phyloP scores from a whole-genome alignment of 768 basidiomycete genomes.

The Lactarius trivialis region DNA sequence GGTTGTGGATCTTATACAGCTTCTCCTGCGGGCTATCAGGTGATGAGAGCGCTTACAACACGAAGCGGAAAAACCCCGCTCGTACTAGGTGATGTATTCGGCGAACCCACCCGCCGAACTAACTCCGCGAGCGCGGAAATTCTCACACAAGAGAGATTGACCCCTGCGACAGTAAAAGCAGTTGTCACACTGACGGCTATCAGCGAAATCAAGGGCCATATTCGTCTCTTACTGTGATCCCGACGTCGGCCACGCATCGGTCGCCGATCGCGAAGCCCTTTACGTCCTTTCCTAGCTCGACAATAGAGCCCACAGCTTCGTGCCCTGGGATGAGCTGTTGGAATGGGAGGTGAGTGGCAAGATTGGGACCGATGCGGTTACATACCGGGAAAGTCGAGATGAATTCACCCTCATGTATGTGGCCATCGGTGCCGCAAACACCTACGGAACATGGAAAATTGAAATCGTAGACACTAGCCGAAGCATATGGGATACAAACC shows the following conservation, averaged over 20 bases:
- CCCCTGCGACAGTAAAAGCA: slow-evolving; percentile 89
- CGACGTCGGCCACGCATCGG: slow-evolving; percentile 78
- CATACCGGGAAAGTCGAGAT: slow-evolving; percentile 63
- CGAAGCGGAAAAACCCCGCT: neutral
- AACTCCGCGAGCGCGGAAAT: slow-evolving; percentile 76
- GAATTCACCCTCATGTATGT: slow-evolving; percentile 58
- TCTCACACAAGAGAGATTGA: slow-evolving; percentile 75
- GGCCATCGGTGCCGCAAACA: slow-evolving; percentile 66
- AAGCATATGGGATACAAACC: slow-evolving; percentile 17
- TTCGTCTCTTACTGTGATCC: slow-evolving; percentile 49
- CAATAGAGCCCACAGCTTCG: slow-evolving; percentile 66
- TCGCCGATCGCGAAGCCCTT: slow-evolving; percentile 72
- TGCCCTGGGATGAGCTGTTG: slow-evolving; percentile 64
- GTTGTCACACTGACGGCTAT: slow-evolving; percentile 52
- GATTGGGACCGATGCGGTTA: slow-evolving; percentile 4
- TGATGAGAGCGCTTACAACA: neutral
- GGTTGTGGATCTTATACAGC: slow-evolving; percentile 81
- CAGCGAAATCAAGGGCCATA: neutral
- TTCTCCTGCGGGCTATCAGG: slow-evolving; percentile 55
- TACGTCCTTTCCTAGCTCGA: slow-evolving; percentile 74
- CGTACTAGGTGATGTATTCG: slow-evolving; percentile 81
- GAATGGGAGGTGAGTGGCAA: neutral
- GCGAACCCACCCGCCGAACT: slow-evolving; percentile 83
- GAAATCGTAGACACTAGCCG: neutral
- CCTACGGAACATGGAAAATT: slow-evolving; percentile 29